phyloP scores from a whole-genome alignment of 139 green algal genomes.

The Chlamydomonas schloesseri region DNA sequence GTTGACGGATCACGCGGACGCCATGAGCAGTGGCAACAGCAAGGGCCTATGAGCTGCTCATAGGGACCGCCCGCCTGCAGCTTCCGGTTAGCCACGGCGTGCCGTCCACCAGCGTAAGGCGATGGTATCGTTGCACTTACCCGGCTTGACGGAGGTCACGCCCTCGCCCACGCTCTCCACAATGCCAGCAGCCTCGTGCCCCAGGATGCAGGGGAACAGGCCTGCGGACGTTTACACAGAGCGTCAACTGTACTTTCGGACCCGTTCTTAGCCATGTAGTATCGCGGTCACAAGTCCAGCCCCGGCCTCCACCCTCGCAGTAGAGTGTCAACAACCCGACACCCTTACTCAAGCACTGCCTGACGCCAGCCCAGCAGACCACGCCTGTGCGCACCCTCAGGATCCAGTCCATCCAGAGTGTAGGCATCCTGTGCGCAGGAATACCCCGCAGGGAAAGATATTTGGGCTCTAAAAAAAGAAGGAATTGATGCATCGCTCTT shows the following conservation, averaged over 20 bases:
- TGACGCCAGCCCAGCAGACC: no score
- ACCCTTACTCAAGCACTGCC: no score
- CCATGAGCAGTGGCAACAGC: background rate
- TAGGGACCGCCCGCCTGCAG: no score
- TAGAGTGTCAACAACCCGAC: background rate
- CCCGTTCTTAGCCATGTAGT: no score
- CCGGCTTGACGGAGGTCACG: conserved; percentile 77
- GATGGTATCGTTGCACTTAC: conserved; percentile 20
- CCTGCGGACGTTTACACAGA: conserved; percentile 56
- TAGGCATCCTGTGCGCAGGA: conserved; percentile 79
- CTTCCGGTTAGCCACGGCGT: no score
- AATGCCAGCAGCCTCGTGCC: conserved; percentile 96
- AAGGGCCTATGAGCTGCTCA: background rate
- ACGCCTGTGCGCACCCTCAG: conserved; percentile 60
- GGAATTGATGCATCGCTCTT: background rate
- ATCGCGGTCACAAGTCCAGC: no score
- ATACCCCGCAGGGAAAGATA: background rate
- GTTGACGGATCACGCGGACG: no score
- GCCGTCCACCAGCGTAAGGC: no score
- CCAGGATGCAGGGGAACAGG: conserved; percentile 97
- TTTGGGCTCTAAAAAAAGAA: background rate
- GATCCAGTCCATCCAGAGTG: conserved; percentile 88
- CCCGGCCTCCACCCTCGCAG: no score
- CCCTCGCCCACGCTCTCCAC: conserved; percentile 96
- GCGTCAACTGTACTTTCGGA: background rate